These are phyloP conservation scores for Hyaloperonospora arabidopsidis DNA, from an alignment of 352 stramenopile species.

Conservation along the genomic window DNA sequence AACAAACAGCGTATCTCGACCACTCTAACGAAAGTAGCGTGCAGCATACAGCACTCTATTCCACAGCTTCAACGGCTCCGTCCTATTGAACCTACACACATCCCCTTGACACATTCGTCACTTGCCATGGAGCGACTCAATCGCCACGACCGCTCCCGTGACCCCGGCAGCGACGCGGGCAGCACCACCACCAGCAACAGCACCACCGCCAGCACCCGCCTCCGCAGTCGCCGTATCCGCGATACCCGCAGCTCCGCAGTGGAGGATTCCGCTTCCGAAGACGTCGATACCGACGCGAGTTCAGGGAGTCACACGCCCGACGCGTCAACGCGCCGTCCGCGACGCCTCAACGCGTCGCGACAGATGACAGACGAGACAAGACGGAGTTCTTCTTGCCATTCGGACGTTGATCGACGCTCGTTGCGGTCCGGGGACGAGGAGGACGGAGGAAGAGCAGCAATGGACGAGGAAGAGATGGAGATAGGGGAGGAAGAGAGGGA, in stretches of 20 bases:
- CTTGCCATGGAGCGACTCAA: too few relatives aligned
- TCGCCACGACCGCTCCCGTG: too few relatives aligned
- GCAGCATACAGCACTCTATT: too few relatives aligned
- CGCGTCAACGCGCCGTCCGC: constrained; percentile 11
- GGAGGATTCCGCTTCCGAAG: constrained; percentile 44
- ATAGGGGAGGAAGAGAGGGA: constrained; percentile 9
- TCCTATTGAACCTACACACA: too few relatives aligned
- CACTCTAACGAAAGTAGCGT: neutral
- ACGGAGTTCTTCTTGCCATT: constrained; percentile 10
- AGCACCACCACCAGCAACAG: neutral
- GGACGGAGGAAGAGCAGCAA: constrained; percentile 10
- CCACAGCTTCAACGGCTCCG: too few relatives aligned
- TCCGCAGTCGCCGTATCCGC: constrained; percentile 24
- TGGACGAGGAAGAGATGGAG: constrained; percentile 13
- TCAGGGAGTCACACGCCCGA: constrained; percentile 14
- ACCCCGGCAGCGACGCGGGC: constrained; percentile 2
- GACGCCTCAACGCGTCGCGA: constrained; percentile 20
- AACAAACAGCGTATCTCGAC: too few relatives aligned
- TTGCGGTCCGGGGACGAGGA: constrained; percentile 20
- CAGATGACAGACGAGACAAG: constrained; percentile 22
- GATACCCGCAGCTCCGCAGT: constrained; percentile 20
- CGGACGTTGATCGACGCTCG: constrained; percentile 24
- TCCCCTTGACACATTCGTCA: too few relatives aligned
- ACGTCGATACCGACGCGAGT: constrained; percentile 53
- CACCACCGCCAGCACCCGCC: neutral